Base-by-base conservation (phyloP, 225 moss, liverwort and hornwort genomes). In the Anthoceros angustus region DNA sequence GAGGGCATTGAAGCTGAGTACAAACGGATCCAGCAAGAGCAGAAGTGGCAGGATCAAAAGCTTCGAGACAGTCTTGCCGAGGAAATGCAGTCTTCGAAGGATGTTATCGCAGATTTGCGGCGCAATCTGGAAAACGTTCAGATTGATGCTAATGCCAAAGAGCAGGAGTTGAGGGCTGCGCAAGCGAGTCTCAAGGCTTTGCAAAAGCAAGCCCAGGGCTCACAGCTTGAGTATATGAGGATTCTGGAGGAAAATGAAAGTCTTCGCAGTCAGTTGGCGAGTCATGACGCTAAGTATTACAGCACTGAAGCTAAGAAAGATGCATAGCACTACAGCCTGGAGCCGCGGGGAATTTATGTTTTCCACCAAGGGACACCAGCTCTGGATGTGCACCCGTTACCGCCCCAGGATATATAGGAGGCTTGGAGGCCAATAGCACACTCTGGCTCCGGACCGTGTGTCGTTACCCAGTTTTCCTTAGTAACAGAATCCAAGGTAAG, bases 341-440 rank as follows among this genome's bases (percentile, higher is more conserved):
- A n/a, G n/a, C n/a, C n/a, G n/a, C n/a, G n/a, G n/a, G n/a, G n/a
- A n/a, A n/a, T 8, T 14, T 38, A 40, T 46, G 68, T 72, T 7
- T 72, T 71, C 84, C 84, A 85, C 82, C 82, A 82, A 21, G 84
- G 84, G 16, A 62, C 72, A 66, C 84, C 84, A 64, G 84, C 84
- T 75, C 75, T 61, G 25, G 82, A 82, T 18, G 68, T 68, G 61
- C 70, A 70, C 0, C 46, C 61, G 64, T 85, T 82, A 10, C 84
- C 79, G 70, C 79, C 84, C 84, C 84, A 85, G 40, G 84, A 77
- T 43, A 85, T 46, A 4, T 77, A 75, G 4, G 84, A 85, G 39
- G 84, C 84, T 66, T 85, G 84, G 55, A 85, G 79, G 40, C 84
- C 84, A 7, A 85, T 71, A 0, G 81, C 84, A 72, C 82, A 77